Percentiles rank a stretch among this genome's conserved stretches.
phyloP scores from a whole-genome alignment of 1,284 basidiomycete genomes.

The Somion occarium region DNA sequence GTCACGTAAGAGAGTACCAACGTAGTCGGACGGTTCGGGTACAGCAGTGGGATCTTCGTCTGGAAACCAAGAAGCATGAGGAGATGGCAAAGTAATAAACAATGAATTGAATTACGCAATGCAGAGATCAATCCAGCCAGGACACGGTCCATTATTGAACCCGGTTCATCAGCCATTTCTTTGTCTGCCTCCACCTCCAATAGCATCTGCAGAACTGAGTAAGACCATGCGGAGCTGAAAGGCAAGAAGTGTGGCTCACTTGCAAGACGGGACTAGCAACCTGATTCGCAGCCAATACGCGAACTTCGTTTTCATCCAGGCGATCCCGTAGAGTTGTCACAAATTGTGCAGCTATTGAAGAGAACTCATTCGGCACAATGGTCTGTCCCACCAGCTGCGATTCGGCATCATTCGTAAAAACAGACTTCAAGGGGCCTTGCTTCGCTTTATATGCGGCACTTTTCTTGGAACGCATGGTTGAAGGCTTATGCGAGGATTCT shows the following conservation, averaged over 20 bases:
- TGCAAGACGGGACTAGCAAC: conserved; percentile 81
- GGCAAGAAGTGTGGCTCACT: conserved; percentile 37
- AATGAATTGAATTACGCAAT: conserved; percentile 41
- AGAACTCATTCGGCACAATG: conserved; percentile 48
- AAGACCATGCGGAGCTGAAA: background rate
- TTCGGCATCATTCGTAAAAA: conserved; percentile 41
- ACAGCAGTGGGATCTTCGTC: conserved; percentile 32
- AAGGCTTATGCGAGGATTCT: conserved; percentile 26
- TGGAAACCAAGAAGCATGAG: conserved; percentile 14
- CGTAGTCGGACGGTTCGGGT: conserved; percentile 62
- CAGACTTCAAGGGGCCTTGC: conserved; percentile 70
- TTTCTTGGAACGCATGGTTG: conserved; percentile 67
- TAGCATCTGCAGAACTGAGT: conserved; percentile 50
- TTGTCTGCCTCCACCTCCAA: conserved; percentile 75
- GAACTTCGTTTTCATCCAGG: conserved; percentile 70
- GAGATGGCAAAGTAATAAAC: background rate
- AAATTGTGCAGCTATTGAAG: conserved; percentile 44
- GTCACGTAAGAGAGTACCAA: conserved; percentile 77
- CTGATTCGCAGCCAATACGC: conserved; percentile 76
- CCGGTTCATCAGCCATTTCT: conserved; percentile 50
- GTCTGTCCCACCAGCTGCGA: background rate
- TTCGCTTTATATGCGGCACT: conserved; percentile 71
- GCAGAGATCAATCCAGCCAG: conserved; percentile 76
- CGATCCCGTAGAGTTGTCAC: conserved; percentile 49
- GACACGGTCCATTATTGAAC: conserved; percentile 79